Evolutionary conservation across 495 filamentous ascomycete genomes (phyloP), one percentile per base, ranked within the genome.

Genomic region (Xylaria sp.): DNA sequence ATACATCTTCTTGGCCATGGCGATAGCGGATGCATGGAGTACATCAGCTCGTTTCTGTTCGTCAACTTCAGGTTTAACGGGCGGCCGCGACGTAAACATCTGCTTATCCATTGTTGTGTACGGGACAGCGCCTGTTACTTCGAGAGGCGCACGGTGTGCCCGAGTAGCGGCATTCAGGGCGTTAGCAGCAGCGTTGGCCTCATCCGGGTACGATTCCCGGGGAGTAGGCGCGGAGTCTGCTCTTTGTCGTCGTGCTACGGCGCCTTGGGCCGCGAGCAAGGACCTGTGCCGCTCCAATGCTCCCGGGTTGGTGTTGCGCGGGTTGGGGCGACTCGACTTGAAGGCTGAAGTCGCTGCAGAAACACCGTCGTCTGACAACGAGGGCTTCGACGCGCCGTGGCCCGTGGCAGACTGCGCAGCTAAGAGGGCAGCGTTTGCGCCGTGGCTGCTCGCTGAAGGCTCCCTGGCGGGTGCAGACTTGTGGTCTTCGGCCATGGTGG

Each of bases 1-100:
- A 79, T 93, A 97, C 91, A 97, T 93, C 69, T 91, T 86, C 79
- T 89, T 93, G 31, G 94, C 93, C 93, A 97, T 97, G 5, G 90
- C 92, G 1, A 97, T 80, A 5, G 94, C 92, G 21, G 94, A 93
- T 24, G 93, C 93, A 70, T 89, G 92, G 0, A 97, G 80, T 7
- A 90, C 89, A 76, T 92, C 90, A 43, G 88, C 84, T 64, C 86
- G 88, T 53, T 88, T 90, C 78, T 90, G 84, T 72, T 97, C 94
- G 44, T 97, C 91, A 0, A 89, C 76, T 75, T 97, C 93, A 8
- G 84, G 81, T 41, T 88, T 82, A 7, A 96, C 88, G 0, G 91
- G 92, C 15, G 94, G 94, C 58, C 89, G 82, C 3, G 92, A 90
- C 1, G 91, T 93, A 73, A 90, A 95, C 85, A 97, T 90, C 40